Conservation (phyloP, 2,329 filamentous ascomycete genomes). For the Fusarium pseudonygamai region DNA sequence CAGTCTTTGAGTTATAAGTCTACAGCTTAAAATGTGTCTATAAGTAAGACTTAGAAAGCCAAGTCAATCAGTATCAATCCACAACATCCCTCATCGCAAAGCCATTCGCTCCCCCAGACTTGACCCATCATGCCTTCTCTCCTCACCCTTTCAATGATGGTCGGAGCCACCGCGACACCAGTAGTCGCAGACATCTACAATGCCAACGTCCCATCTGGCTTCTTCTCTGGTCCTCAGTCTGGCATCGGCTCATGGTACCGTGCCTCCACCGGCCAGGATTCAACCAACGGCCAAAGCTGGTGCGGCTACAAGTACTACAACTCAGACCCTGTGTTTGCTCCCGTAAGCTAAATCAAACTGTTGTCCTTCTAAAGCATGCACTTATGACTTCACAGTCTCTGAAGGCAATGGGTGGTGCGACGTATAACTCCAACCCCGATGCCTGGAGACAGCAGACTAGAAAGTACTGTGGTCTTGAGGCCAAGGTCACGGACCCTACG, state of each 20-base stretch:
- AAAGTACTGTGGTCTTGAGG: background rate
- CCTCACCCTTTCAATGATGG: background rate
- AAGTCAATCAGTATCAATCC: background rate
- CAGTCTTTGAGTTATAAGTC: too few relatives aligned
- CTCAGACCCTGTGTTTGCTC: background rate
- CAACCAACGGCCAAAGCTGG: background rate
- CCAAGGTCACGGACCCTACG: background rate
- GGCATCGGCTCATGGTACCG: background rate
- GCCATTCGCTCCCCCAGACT: fast-evolving
- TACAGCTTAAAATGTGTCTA: too few relatives aligned
- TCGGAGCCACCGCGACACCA: background rate
- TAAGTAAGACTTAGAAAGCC: fast-evolving
- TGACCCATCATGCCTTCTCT: background rate
- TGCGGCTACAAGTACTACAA: background rate
- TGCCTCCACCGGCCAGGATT: background rate
- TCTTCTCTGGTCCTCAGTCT: background rate
- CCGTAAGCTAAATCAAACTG: too few relatives aligned
- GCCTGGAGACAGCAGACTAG: background rate
- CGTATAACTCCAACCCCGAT: background rate
- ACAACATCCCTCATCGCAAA: background rate
- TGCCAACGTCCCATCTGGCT: background rate
- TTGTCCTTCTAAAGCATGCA: too few relatives aligned
- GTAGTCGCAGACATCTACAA: background rate
- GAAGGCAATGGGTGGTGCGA: background rate
- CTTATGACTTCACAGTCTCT: background rate